Evolutionary conservation across 805 yeast genomes (phyloP).

Genomic region (Candida golubevii): DNA sequence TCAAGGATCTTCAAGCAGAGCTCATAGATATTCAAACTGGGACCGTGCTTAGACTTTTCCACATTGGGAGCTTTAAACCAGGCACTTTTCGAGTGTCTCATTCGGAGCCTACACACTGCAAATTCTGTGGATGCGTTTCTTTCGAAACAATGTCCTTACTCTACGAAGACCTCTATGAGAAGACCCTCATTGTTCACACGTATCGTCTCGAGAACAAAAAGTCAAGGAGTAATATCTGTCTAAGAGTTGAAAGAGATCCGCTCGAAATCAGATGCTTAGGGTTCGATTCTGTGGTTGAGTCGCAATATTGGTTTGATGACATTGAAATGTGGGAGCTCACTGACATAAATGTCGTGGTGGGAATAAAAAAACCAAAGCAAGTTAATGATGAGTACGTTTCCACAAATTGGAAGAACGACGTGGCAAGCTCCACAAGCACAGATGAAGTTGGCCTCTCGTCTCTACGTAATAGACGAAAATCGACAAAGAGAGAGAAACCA

Average conservation of each 20-base stretch:
- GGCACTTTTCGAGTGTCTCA: constrained; percentile 67
- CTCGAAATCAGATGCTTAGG: constrained; percentile 89
- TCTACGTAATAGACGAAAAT: constrained; percentile 1
- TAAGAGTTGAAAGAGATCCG: constrained; percentile 89
- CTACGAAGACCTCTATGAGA: constrained; percentile 57
- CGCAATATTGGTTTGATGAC: constrained; percentile 58
- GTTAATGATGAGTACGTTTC: background rate
- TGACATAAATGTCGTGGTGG: constrained; percentile 72
- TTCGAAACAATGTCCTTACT: constrained; percentile 67
- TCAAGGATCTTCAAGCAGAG: constrained; percentile 54
- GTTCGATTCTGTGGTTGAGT: constrained; percentile 69
- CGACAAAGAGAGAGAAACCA: background rate
- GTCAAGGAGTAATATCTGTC: constrained; percentile 75
- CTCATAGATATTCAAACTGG: constrained; percentile 79
- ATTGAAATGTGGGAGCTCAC: constrained; percentile 80
- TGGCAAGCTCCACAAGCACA: background rate
- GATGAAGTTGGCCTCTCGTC: constrained; percentile 5
- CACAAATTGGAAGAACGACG: background rate
- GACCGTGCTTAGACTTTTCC: constrained; percentile 55
- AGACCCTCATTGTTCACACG: constrained; percentile 65
- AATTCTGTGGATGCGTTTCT: constrained; percentile 87
- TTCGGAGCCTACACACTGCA: constrained; percentile 82
- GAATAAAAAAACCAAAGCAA: constrained; percentile 35
- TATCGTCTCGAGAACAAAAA: constrained; percentile 60
- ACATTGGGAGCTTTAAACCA: constrained; percentile 58